These are phyloP conservation scores for Cubamyces lactineus DNA, from an alignment of 768 basidiomycete species.

Conservation along the genomic window DNA sequence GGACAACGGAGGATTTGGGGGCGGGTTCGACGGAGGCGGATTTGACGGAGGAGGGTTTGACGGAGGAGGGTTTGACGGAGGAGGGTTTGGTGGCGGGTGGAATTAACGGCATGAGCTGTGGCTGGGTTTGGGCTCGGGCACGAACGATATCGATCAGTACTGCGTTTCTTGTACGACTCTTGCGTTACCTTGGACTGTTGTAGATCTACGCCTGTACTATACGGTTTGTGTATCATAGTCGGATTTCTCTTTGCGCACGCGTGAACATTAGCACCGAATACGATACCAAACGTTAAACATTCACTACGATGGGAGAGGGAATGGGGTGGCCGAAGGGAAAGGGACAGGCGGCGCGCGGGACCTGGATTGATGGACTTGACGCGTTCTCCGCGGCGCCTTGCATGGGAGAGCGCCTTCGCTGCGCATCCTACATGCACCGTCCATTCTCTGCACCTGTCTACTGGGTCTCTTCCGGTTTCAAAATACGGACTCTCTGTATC, in stretches of 20 bases:
- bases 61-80: conserved; percentile 5
- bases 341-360: background rate
- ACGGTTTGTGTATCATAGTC: background rate
- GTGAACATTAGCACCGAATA: no score
- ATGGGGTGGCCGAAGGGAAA: no score
- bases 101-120: background rate
- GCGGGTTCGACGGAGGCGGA: conserved; percentile 26
- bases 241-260: background rate
- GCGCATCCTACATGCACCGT: conserved; percentile 3
- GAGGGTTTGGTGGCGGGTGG: conserved; percentile 2
- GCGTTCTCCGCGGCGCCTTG: conserved; percentile 1
- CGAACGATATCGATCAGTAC: background rate
- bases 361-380: background rate
- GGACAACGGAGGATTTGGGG: conserved; percentile 18
- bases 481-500: background rate
- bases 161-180: background rate
- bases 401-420: conserved; percentile 10
- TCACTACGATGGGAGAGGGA: no score
- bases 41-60: conserved; percentile 28
- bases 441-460: background rate
- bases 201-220: background rate
- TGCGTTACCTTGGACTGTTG: background rate
- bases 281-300: no score
- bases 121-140: conserved; percentile 20
- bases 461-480: background rate